Evolutionary conservation across 306 rosid species (phyloP).

Genomic region (Leucaena leucocephala): DNA sequence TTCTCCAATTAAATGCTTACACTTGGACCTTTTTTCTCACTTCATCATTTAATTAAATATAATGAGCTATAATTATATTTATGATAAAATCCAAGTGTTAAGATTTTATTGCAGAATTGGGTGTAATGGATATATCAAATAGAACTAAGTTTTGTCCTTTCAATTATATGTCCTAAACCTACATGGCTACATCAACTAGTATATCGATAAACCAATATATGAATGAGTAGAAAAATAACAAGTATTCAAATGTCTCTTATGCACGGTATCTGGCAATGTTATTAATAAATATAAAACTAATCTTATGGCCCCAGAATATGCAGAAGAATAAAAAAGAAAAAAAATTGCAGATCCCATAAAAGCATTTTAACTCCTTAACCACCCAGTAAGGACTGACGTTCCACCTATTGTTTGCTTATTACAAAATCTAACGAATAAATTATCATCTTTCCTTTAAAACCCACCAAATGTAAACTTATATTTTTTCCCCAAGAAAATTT

Average conservation of each 20-base stretch:
- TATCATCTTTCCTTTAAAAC: neutral
- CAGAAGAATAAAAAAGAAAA: neutral
- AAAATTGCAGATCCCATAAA: neutral
- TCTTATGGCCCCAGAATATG: neutral
- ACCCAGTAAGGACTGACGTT: neutral
- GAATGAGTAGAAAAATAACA: neutral
- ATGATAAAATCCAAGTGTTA: too few relatives aligned
- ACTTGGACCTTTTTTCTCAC: too few relatives aligned
- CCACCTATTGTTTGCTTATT: neutral
- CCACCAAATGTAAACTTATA: neutral
- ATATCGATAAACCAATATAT: conserved; percentile 2
- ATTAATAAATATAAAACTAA: neutral
- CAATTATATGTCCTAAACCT: neutral
- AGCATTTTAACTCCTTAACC: neutral
- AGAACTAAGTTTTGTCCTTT: neutral
- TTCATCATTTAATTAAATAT: too few relatives aligned
- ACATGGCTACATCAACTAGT: neutral
- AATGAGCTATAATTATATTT: too few relatives aligned
- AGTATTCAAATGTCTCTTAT: neutral
- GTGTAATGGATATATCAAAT: too few relatives aligned
- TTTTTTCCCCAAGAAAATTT: neutral
- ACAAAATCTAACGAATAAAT: too few relatives aligned
- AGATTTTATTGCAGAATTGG: too few relatives aligned
- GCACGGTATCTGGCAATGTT: neutral
- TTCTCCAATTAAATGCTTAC: too few relatives aligned